phyloP scores from a whole-genome alignment of 331 rosid species.

The Arachis monticola region DNA sequence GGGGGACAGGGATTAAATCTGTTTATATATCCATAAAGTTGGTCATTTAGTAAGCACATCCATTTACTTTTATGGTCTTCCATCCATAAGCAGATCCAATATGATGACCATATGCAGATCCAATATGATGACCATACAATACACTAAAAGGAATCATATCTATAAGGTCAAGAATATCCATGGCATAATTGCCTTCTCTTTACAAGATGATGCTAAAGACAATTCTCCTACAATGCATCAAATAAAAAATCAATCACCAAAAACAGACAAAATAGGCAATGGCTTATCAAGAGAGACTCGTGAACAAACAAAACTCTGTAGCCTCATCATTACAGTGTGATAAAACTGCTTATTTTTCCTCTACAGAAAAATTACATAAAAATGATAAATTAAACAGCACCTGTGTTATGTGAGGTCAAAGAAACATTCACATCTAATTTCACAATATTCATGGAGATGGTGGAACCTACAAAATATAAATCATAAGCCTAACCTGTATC shows the following conservation, averaged over 20 bases:
- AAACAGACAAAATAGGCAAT: background rate
- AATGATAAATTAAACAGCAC: constrained; percentile 17
- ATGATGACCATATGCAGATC: too few species aligned
- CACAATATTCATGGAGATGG: constrained; percentile 28
- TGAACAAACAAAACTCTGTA: constrained; percentile 18
- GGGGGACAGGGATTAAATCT: too few species aligned
- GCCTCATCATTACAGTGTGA: constrained; percentile 15
- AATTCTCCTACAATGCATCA: constrained; percentile 1
- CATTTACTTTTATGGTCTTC: too few species aligned
- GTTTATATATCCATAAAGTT: too few species aligned
- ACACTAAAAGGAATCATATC: background rate
- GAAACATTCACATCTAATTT: constrained; percentile 11
- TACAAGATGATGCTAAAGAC: constrained; percentile 15
- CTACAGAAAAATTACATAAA: background rate
- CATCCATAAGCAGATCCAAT: too few species aligned
- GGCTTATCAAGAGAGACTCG: constrained; percentile 14
- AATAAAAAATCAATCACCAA: constrained; percentile 4
- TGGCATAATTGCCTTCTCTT: background rate
- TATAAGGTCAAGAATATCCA: background rate
- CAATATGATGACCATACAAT: background rate
- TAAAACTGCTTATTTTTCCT: constrained; percentile 13
- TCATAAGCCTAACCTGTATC: constrained; percentile 7
- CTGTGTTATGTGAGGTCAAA: background rate
- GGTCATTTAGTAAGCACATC: too few species aligned
- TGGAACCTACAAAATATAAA: background rate